Evolutionary conservation across 163 green algal species (phyloP).

Genomic region (Coccomyxa subellipsoidea): DNA sequence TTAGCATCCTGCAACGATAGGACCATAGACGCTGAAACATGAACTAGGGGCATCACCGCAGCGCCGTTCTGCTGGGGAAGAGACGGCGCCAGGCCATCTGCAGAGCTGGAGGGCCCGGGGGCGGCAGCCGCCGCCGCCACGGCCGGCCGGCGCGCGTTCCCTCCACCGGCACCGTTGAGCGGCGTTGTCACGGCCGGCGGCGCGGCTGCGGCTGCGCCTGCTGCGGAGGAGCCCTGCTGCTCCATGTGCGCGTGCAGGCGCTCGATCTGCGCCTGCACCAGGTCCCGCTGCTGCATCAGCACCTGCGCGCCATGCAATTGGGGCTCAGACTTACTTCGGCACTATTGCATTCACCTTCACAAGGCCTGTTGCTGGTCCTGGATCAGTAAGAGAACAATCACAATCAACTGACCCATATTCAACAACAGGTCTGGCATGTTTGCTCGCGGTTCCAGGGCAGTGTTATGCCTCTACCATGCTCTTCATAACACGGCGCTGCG

Average conservation of each 20-base stretch:
- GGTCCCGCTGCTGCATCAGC: conserved; percentile 39
- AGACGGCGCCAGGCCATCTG: neutral
- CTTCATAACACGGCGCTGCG: too few relatives aligned
- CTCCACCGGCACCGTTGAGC: neutral
- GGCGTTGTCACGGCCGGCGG: neutral
- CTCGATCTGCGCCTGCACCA: conserved; percentile 26
- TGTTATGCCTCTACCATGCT: too few relatives aligned
- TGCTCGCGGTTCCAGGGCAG: too few relatives aligned
- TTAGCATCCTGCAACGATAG: too few relatives aligned
- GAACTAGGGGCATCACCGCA: neutral
- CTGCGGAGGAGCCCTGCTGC: conserved; percentile 3
- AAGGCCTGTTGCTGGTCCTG: too few relatives aligned
- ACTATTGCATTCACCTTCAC: too few relatives aligned
- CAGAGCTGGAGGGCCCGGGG: neutral
- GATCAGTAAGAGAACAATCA: too few relatives aligned
- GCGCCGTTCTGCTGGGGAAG: neutral
- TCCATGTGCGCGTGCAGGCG: conserved; percentile 22
- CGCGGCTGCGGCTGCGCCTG: neutral
- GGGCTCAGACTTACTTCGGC: too few relatives aligned
- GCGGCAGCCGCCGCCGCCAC: too few relatives aligned
- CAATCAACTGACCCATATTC: too few relatives aligned
- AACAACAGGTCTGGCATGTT: too few relatives aligned
- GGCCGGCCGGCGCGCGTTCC: too few relatives aligned
- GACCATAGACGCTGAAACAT: neutral
- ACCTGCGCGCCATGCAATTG: conserved; percentile 25